A percentile compares a stretch with the other conserved stretches of the same genome.
Evolutionary conservation across 768 basidiomycete species (phyloP).

Genomic region (Megacollybia marginata): DNA sequence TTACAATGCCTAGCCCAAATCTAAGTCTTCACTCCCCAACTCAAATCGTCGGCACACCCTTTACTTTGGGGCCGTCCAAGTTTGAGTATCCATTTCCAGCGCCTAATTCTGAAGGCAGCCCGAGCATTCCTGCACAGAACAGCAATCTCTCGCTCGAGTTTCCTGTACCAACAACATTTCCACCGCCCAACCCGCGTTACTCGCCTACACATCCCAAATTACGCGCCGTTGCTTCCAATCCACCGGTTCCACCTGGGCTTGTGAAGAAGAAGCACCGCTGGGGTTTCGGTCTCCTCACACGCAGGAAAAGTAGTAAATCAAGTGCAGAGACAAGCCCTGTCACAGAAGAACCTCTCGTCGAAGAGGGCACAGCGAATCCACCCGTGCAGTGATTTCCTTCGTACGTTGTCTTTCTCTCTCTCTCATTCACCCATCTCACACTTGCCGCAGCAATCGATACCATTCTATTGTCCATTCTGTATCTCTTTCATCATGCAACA

Average conservation of each 20-base stretch:
- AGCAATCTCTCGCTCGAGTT: not conserved
- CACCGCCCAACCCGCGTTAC: constrained; percentile 6
- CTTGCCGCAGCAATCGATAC: too few species aligned
- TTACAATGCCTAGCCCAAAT: not conserved
- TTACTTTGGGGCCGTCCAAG: constrained; percentile 18
- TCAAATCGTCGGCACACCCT: constrained; percentile 26
- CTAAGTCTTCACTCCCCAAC: constrained; percentile 19
- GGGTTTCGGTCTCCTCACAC: constrained; percentile 9
- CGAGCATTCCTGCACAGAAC: not conserved
- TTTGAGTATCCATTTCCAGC: constrained; percentile 28
- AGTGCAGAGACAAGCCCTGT: too few species aligned
- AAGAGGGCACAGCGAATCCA: too few species aligned
- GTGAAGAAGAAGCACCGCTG: constrained; percentile 18
- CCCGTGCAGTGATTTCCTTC: too few species aligned
- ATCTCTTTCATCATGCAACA: too few species aligned
- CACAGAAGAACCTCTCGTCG: too few species aligned
- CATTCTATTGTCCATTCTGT: too few species aligned
- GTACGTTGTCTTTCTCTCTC: too few species aligned
- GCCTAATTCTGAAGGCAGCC: not conserved
- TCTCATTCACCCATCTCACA: too few species aligned
- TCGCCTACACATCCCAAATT: constrained; percentile 18
- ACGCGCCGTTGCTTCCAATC: constrained; percentile 6
- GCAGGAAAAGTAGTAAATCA: not conserved
- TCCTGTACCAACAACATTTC: constrained; percentile 4
- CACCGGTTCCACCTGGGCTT: constrained; percentile 22